Evolutionary conservation across 106 monocot genomes (phyloP).

Genomic region (Phalaenopsis equestris): DNA sequence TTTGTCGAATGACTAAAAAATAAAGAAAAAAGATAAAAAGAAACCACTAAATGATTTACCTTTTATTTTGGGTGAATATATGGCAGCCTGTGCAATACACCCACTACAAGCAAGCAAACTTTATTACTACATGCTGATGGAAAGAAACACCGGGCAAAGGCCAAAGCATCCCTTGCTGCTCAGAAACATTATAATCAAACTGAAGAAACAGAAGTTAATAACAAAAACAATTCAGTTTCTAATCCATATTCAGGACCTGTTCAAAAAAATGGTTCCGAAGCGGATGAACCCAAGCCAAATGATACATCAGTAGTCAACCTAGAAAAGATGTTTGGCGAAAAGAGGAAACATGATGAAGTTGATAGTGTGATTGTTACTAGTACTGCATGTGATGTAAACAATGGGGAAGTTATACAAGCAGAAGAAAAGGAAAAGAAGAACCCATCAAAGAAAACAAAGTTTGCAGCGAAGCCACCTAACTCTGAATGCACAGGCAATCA

Average conservation of each 20-base stretch:
- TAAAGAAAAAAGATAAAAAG: too few relatives aligned
- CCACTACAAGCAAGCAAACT: constrained; percentile 85
- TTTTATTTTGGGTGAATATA: neutral
- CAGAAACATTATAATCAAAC: constrained; percentile 45
- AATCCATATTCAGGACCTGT: neutral
- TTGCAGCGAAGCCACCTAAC: constrained; percentile 4
- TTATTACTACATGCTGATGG: constrained; percentile 85
- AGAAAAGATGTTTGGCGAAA: neutral
- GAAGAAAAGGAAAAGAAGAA: constrained; percentile 13
- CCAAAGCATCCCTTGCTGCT: constrained; percentile 77
- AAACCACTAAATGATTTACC: too few relatives aligned
- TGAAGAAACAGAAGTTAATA: constrained; percentile 15
- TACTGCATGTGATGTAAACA: constrained; percentile 5
- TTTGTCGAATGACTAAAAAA: neutral
- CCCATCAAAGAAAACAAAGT: constrained; percentile 26
- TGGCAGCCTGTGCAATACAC: constrained; percentile 85
- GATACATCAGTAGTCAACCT: constrained; percentile 7
- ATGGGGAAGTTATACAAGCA: constrained; percentile 59
- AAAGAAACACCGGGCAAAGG: constrained; percentile 96
- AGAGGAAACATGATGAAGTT: constrained; percentile 4
- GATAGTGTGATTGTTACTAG: neutral
- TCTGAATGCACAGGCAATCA: constrained; percentile 1
- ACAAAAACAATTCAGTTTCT: constrained; percentile 10
- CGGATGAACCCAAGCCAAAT: constrained; percentile 37
- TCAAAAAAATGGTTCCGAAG: constrained; percentile 22